Conservation (phyloP, 805 yeast genomes). For the Suhomyces sp. region DNA sequence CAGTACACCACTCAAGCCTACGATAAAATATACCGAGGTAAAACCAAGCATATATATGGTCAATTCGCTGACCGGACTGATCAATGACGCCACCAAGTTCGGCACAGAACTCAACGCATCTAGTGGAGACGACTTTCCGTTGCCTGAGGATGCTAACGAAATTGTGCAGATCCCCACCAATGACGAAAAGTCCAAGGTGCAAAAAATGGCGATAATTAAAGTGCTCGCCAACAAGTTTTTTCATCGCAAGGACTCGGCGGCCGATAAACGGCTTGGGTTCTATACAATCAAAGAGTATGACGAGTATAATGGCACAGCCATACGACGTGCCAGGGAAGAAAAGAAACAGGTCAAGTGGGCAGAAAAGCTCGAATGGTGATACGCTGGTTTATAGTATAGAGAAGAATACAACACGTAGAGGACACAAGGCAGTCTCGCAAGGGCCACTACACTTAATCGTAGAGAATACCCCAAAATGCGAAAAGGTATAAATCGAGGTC, state of each 20-base stretch:
- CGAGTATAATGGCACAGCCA: not conserved
- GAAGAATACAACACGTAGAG: not conserved
- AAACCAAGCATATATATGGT: constrained; percentile 46
- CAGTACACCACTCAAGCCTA: constrained; percentile 29
- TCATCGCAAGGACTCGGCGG: not conserved
- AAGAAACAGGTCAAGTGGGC: constrained; percentile 14
- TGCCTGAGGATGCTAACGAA: constrained; percentile 57
- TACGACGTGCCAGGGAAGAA: constrained; percentile 1
- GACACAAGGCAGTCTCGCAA: not conserved
- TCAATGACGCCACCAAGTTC: constrained; percentile 63
- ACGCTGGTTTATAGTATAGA: not conserved
- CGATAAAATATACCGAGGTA: constrained; percentile 20
- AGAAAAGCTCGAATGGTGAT: constrained; percentile 9
- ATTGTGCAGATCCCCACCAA: constrained; percentile 58
- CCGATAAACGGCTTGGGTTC: constrained; percentile 2
- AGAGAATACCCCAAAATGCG: not conserved
- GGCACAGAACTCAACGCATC: constrained; percentile 67
- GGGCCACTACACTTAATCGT: not conserved
- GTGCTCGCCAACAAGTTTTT: constrained; percentile 19
- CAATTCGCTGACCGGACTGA: constrained; percentile 57
- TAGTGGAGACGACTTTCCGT: constrained; percentile 59
- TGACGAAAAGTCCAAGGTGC: constrained; percentile 18
- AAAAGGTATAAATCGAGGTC: not conserved
- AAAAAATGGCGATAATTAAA: constrained; percentile 42
- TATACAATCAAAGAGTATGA: constrained; percentile 3